A percentile compares a stretch with the other conserved stretches of the same genome.
These are phyloP conservation scores for Exophiala viscosa DNA, from an alignment of 2,329 filamentous ascomycete species.

Conservation along the genomic window DNA sequence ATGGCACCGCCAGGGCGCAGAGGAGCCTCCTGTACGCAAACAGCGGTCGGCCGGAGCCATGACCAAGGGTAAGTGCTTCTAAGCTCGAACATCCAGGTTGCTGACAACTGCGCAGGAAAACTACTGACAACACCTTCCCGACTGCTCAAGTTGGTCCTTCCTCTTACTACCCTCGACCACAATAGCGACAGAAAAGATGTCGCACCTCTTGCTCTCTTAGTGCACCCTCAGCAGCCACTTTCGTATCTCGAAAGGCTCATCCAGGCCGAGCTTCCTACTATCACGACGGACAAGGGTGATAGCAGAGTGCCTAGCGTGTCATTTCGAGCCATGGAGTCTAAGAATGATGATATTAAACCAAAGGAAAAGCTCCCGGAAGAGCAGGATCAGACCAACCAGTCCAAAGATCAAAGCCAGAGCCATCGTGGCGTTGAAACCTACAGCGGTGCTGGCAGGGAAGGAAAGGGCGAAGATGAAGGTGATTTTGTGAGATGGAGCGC, in stretches of 20 bases:
- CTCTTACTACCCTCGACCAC: conserved; percentile 61
- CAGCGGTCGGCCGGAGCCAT: conserved; percentile 54
- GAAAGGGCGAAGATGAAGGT: conserved; percentile 39
- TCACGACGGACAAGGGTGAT: conserved; percentile 59
- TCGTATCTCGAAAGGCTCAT: conserved; percentile 87
- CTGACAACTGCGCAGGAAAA: conserved; percentile 53
- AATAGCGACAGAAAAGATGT: conserved; percentile 63
- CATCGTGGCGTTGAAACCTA: conserved; percentile 66
- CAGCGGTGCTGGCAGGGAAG: conserved; percentile 65
- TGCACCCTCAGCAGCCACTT: conserved; percentile 86
- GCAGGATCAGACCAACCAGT: conserved; percentile 42
- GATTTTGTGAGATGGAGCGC: conserved; percentile 84
- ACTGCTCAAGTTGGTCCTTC: conserved; percentile 75
- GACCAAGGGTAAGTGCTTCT: conserved; percentile 55
- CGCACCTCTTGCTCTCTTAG: conserved; percentile 78
- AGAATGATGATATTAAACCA: conserved; percentile 53
- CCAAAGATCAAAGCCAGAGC: conserved; percentile 41
- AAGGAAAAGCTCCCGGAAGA: conserved; percentile 37
- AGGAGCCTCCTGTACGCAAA: conserved; percentile 54
- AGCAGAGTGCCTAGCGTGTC: conserved; percentile 70
- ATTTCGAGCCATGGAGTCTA: conserved; percentile 75
- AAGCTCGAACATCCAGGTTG: neutral
- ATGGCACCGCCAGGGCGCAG: conserved; percentile 63
- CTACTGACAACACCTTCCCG: conserved; percentile 76
- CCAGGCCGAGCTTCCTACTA: conserved; percentile 75